Conservation (phyloP, 73 alveolate species). For the Symbiodinium natans region DNA sequence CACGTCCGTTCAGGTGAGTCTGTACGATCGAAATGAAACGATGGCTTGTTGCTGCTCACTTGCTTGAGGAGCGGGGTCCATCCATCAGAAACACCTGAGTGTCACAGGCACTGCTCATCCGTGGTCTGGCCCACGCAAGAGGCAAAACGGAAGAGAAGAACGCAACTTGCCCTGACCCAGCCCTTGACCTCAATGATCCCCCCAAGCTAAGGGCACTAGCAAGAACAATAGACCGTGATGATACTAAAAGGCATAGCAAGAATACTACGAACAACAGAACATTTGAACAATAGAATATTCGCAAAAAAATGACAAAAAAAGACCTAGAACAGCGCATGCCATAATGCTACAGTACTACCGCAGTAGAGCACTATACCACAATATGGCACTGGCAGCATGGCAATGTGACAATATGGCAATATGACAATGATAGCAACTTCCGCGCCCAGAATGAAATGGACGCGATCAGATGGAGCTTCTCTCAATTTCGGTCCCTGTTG, state of each 20-base stretch:
- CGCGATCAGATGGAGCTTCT: no score
- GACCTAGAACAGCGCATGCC: not conserved
- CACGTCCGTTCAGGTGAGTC: conserved; percentile 32
- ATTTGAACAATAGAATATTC: not conserved
- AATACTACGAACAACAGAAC: no score
- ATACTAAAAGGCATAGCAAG: no score
- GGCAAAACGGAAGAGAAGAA: not conserved
- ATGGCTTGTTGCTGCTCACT: conserved; percentile 57
- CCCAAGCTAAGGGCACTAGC: not conserved
- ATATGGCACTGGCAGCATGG: not conserved
- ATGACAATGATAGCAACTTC: no score
- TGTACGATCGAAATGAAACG: conserved; percentile 53
- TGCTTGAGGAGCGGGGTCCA: conserved; percentile 90
- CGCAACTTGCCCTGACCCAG: conserved; percentile 21
- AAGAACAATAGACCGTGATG: no score
- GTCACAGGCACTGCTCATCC: no score
- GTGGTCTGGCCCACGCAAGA: not conserved
- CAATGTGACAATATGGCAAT: no score
- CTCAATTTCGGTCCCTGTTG: no score
- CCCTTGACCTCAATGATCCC: not conserved
- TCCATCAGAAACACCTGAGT: conserved; percentile 76
- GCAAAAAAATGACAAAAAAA: not conserved
- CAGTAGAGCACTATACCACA: not conserved
- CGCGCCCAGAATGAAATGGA: no score
- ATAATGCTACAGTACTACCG: not conserved